Percentiles rank a stretch among this genome's conserved stretches.
Evolutionary conservation across 2,329 filamentous ascomycete genomes (phyloP).

Genomic region (Rasamsonia emersonii): DNA sequence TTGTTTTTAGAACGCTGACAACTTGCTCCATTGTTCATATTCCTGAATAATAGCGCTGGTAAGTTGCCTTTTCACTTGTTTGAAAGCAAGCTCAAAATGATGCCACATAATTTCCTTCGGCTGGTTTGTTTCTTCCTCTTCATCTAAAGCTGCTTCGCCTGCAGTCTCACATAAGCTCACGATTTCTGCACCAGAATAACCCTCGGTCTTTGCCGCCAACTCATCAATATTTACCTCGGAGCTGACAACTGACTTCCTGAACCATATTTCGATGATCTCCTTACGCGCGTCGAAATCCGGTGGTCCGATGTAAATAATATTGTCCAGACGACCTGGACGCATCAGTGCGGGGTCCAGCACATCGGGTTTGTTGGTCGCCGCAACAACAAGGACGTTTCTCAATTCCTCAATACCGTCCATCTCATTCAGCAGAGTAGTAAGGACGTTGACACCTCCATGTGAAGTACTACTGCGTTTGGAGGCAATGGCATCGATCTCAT

Average conservation of each 20-base stretch:
- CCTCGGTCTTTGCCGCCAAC: slow-evolving; percentile 59
- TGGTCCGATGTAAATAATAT: slow-evolving; percentile 75
- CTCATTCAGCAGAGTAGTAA: slow-evolving; percentile 83
- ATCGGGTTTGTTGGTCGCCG: slow-evolving; percentile 85
- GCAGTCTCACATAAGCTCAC: slow-evolving; percentile 50
- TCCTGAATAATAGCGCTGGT: slow-evolving; percentile 50
- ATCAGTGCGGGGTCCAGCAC: slow-evolving; percentile 77
- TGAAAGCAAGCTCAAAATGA: slow-evolving; percentile 38
- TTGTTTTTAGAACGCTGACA: slow-evolving; percentile 10
- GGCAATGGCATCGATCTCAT: slow-evolving; percentile 86
- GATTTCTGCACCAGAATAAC: slow-evolving; percentile 81
- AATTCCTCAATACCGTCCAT: slow-evolving; percentile 91
- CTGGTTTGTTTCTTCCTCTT: slow-evolving; percentile 37
- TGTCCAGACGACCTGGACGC: slow-evolving; percentile 76
- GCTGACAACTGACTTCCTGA: slow-evolving; percentile 51
- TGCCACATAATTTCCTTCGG: slow-evolving; percentile 28
- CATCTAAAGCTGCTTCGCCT: slow-evolving; percentile 43
- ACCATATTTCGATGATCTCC: slow-evolving; percentile 66
- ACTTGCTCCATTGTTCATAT: slow-evolving; percentile 48
- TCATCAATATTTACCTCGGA: slow-evolving; percentile 57
- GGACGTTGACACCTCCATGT: slow-evolving; percentile 61
- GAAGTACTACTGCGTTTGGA: slow-evolving; percentile 45
- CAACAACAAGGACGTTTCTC: slow-evolving; percentile 75
- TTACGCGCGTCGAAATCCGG: slow-evolving; percentile 64
- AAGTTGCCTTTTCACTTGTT: slow-evolving; percentile 48